These are phyloP conservation scores for Xylaria polymorpha DNA, from an alignment of 2,329 filamentous ascomycete genomes.

Conservation along the genomic window DNA sequence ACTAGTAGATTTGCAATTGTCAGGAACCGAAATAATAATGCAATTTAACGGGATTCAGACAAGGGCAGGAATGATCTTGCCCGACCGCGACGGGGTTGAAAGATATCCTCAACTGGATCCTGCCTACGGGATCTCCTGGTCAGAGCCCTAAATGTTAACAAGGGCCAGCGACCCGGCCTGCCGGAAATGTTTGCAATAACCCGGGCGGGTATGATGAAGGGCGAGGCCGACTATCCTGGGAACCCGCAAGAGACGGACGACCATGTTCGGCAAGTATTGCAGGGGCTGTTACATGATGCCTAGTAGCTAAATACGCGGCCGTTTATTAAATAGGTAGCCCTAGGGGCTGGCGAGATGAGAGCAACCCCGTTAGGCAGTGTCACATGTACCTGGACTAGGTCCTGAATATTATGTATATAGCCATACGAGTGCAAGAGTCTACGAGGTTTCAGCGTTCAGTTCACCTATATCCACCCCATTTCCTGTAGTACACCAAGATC, in stretches of 20 bases:
- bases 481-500: too few relatives aligned
- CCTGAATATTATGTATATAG: too few relatives aligned
- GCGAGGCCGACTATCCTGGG: neutral
- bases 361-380: too few relatives aligned
- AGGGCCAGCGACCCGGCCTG: conserved; percentile 1
- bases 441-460: too few relatives aligned
- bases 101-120: conserved; percentile 5
- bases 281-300: conserved; percentile 13
- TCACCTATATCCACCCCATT: too few relatives aligned
- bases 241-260: neutral
- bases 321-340: neutral
- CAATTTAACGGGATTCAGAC: neutral
- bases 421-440: too few relatives aligned
- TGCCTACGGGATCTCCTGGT: conserved; percentile 12
- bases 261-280: neutral
- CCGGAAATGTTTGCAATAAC: neutral
- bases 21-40: fast-evolving
- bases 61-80: conserved; percentile 1
- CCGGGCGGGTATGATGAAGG: neutral
- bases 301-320: neutral
- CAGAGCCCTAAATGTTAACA: neutral
- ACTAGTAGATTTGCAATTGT: neutral
- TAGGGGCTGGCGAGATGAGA: neutral
- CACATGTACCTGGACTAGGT: too few relatives aligned
- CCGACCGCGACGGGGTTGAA: neutral